phyloP scores from a whole-genome alignment of 1,139 yeast genomes.

The Yamadazyma blattariae region DNA sequence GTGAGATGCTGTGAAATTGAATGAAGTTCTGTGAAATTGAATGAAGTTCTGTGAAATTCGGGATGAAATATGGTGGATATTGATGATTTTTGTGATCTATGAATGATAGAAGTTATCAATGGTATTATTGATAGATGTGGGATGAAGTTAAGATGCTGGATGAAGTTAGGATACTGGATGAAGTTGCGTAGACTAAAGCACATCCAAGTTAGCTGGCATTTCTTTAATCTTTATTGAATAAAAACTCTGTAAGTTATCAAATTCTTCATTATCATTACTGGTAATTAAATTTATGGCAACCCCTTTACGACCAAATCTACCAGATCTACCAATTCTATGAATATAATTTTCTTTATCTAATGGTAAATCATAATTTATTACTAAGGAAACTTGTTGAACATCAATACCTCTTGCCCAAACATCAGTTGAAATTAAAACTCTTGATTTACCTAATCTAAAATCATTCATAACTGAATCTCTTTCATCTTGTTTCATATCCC shows the following conservation, averaged over 20 bases:
- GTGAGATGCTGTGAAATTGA: no score
- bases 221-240: slow-evolving; percentile 78
- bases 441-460: slow-evolving; percentile 69
- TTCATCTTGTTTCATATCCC: slow-evolving; percentile 94
- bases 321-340: slow-evolving; percentile 93
- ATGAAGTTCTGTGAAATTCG: no score
- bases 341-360: slow-evolving; percentile 82
- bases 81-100: no score
- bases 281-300: slow-evolving; percentile 89
- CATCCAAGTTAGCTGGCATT: slow-evolving; percentile 69
- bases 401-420: slow-evolving; percentile 98
- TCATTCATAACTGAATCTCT: slow-evolving; percentile 88
- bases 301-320: slow-evolving; percentile 95
- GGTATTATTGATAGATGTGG: no score
- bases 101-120: no score
- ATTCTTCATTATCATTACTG: slow-evolving; percentile 54
- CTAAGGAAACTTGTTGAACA: slow-evolving; percentile 95
- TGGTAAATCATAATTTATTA: slow-evolving; percentile 90
- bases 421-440: slow-evolving; percentile 91
- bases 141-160: no score
- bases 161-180: no score
- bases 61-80: no score
- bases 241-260: slow-evolving; percentile 71
- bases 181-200: no score
- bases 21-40: no score